Conservation (phyloP, 2,329 filamentous ascomycete species). For the Aspergillus sp. region DNA sequence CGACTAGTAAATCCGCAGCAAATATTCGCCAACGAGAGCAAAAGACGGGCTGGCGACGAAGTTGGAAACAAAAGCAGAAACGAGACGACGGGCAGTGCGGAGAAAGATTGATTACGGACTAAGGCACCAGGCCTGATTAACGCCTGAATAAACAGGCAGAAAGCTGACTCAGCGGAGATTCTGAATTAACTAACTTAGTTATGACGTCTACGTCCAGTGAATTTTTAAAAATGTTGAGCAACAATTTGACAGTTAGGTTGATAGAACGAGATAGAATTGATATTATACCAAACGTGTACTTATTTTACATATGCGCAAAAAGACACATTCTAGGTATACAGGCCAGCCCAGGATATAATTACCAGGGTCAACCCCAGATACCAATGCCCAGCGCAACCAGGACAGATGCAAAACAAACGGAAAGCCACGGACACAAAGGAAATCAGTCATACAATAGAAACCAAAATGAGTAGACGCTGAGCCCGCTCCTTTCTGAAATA, state of each 20-base stretch:
- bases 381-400: slow-evolving; percentile 25
- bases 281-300: slow-evolving; percentile 21
- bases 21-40: slow-evolving; percentile 8
- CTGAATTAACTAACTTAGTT: not conserved
- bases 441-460: slow-evolving; percentile 31
- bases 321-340: slow-evolving; percentile 30
- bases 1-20: not conserved
- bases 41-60: slow-evolving; percentile 2
- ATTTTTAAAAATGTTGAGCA: not conserved
- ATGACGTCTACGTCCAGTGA: slow-evolving; percentile 13
- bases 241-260: not conserved
- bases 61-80: slow-evolving; percentile 11
- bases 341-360: slow-evolving; percentile 16
- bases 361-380: slow-evolving; percentile 14
- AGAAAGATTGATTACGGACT: slow-evolving; percentile 14
- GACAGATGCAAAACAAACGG: slow-evolving; percentile 15
- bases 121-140: slow-evolving; percentile 10
- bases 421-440: slow-evolving; percentile 23
- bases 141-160: slow-evolving; percentile 13
- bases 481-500: slow-evolving; percentile 25
- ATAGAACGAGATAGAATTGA: slow-evolving; percentile 7
- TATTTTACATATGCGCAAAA: slow-evolving; percentile 25
- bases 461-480: slow-evolving; percentile 25
- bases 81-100: slow-evolving; percentile 15
- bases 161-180: slow-evolving; percentile 9